These are phyloP conservation scores for Rhodotorula babjevae DNA, from an alignment of 768 basidiomycete species.

Conservation along the genomic window DNA sequence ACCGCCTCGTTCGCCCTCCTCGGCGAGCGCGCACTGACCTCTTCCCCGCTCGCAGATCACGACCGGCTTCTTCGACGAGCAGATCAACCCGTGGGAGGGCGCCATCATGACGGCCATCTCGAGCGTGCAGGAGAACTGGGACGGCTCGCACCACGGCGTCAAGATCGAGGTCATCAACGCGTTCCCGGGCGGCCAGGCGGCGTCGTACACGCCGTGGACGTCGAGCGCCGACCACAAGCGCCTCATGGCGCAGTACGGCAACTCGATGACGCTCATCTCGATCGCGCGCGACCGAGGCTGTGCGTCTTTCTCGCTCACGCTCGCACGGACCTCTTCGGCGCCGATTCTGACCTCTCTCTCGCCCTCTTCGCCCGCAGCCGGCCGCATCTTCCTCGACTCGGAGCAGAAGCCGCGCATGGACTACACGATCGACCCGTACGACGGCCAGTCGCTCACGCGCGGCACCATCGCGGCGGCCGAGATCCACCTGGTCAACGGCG, in stretches of 20 bases:
- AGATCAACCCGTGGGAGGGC: constrained; percentile 44
- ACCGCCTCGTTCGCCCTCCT: not conserved
- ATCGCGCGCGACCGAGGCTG: constrained; percentile 41
- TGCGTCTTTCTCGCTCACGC: not conserved
- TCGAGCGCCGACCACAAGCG: constrained; percentile 32
- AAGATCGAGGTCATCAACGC: constrained; percentile 43
- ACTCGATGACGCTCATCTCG: constrained; percentile 39
- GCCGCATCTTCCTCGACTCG: constrained; percentile 35
- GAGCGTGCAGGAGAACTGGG: constrained; percentile 40
- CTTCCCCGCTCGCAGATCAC: constrained; percentile 14
- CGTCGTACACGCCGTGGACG: constrained; percentile 27
- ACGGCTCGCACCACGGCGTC: constrained; percentile 42
- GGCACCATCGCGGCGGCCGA: constrained; percentile 38
- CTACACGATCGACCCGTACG: constrained; percentile 40
- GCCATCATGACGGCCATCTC: constrained; percentile 44
- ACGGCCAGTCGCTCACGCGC: constrained; percentile 30
- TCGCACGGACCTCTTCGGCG: not conserved
- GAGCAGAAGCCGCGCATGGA: constrained; percentile 31
- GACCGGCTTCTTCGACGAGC: constrained; percentile 40
- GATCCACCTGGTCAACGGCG: constrained; percentile 38
- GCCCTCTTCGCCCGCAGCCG: constrained; percentile 11
- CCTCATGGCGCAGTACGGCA: constrained; percentile 31
- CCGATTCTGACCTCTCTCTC: rapidly evolving
- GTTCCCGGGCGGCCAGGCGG: constrained; percentile 30
- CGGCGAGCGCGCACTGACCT: too few relatives aligned